These are phyloP conservation scores for Rhizopus arrhizus DNA, from an alignment of 371 early-diverging fungal species.

Conservation along the genomic window DNA sequence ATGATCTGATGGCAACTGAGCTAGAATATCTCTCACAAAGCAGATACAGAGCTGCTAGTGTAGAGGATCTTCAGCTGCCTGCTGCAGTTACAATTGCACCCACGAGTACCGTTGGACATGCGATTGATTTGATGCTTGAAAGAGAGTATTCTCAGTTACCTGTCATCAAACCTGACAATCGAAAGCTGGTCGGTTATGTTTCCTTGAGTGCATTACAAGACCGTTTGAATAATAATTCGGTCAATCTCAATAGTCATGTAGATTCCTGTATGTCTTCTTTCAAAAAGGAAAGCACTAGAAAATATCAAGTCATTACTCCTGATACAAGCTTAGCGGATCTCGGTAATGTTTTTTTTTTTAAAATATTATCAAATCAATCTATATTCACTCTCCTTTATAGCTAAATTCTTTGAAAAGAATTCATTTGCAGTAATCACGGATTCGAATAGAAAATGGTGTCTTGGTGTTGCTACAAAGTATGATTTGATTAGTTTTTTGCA, in stretches of 20 bases:
- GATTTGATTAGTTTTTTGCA: conserved; percentile 74
- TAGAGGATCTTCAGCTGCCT: conserved; percentile 86
- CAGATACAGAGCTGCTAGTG: conserved; percentile 78
- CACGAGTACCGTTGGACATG: conserved; percentile 58
- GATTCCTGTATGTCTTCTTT: conserved; percentile 69
- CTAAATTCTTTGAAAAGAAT: conserved; percentile 75
- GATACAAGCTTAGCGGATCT: conserved; percentile 80
- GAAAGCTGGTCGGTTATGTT: conserved; percentile 81
- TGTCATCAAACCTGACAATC: conserved; percentile 63
- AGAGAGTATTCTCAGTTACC: conserved; percentile 88
- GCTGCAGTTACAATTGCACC: conserved; percentile 77
- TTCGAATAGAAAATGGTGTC: conserved; percentile 75
- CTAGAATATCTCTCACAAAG: conserved; percentile 47
- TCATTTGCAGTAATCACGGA: conserved; percentile 87
- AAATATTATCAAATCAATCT: neutral
- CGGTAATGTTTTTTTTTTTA: conserved; percentile 37
- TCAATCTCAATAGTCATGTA: conserved; percentile 52
- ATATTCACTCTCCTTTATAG: conserved; percentile 24
- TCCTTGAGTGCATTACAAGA: conserved; percentile 68
- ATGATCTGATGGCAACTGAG: conserved; percentile 60
- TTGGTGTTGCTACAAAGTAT: conserved; percentile 83
- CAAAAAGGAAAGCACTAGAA: conserved; percentile 28
- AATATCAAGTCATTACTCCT: conserved; percentile 79
- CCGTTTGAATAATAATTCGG: conserved; percentile 56
- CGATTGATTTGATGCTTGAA: conserved; percentile 78